Percentiles rank a stretch among this genome's conserved stretches.
These are phyloP conservation scores for Candida saitoana DNA, from an alignment of 805 yeast species.

Conservation along the genomic window DNA sequence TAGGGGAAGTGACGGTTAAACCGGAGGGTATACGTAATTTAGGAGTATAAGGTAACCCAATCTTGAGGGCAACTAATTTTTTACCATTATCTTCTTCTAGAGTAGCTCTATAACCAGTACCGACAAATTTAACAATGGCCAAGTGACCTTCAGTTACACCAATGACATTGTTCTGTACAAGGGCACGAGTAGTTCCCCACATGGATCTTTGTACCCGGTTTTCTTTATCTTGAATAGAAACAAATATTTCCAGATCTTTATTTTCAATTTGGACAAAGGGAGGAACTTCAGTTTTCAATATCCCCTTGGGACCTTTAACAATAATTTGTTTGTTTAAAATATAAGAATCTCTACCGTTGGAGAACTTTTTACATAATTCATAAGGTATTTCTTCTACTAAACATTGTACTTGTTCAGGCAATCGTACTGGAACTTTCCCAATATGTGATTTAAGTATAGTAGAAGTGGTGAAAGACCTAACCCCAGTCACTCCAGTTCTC, in stretches of 20 bases:
- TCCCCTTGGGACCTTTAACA: conserved; percentile 77
- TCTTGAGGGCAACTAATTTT: conserved; percentile 67
- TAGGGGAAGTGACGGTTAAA: conserved; percentile 69
- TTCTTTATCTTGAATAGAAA: conserved; percentile 53
- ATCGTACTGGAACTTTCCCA: conserved; percentile 72
- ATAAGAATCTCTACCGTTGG: conserved; percentile 61
- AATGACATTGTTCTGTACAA: conserved; percentile 67
- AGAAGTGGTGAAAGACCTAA: conserved; percentile 15
- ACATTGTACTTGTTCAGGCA: conserved; percentile 59
- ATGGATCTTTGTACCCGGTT: conserved; percentile 72
- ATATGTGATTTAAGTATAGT: conserved; percentile 50
- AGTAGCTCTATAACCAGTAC: conserved; percentile 93
- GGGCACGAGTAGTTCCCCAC: conserved; percentile 93
- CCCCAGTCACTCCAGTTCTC: not conserved
- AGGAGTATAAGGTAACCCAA: conserved; percentile 83
- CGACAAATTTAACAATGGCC: conserved; percentile 81
- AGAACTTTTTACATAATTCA: conserved; percentile 54
- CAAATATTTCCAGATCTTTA: conserved; percentile 30
- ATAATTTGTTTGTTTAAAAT: conserved; percentile 55
- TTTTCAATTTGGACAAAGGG: conserved; percentile 53
- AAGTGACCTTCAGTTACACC: conserved; percentile 95
- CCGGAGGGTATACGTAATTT: conserved; percentile 75
- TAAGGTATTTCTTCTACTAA: conserved; percentile 45
- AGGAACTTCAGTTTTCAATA: conserved; percentile 60
- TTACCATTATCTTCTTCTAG: conserved; percentile 55